These are phyloP conservation scores for Penicillium subrubescens DNA, from an alignment of 495 filamentous ascomycete genomes.

Conservation along the genomic window DNA sequence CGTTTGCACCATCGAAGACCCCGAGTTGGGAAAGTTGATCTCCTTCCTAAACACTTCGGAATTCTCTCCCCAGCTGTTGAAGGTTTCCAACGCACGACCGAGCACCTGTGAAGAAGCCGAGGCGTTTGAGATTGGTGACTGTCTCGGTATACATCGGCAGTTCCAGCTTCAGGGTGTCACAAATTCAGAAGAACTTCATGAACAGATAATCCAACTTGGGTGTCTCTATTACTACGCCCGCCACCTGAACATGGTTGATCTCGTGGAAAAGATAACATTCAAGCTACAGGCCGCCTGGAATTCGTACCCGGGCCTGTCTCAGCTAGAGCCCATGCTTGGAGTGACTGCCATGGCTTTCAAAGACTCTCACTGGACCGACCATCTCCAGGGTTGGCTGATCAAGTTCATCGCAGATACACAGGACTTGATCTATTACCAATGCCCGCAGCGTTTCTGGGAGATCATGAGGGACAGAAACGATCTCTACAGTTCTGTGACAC, in stretches of 20 bases:
- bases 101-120: background rate
- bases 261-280: constrained; percentile 9
- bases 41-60: background rate
- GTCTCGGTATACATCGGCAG: background rate
- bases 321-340: constrained; percentile 12
- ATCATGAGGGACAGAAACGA: background rate
- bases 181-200: constrained; percentile 1
- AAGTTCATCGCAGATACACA: constrained; percentile 20
- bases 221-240: constrained; percentile 15
- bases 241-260: background rate
- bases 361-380: background rate
- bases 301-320: constrained; percentile 17
- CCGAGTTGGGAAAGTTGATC: background rate
- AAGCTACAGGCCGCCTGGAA: constrained; percentile 33
- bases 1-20: background rate
- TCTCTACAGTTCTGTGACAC: constrained; percentile 7
- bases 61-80: background rate
- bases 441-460: constrained; percentile 8
- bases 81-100: background rate
- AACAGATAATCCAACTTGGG: constrained; percentile 11
- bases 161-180: background rate
- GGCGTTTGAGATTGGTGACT: background rate
- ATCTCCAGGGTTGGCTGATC: constrained; percentile 22
- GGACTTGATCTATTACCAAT: constrained; percentile 14
- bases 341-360: constrained; percentile 1